Base-by-base conservation (phyloP, 805 yeast species). In the Lachancea meyersii region DNA sequence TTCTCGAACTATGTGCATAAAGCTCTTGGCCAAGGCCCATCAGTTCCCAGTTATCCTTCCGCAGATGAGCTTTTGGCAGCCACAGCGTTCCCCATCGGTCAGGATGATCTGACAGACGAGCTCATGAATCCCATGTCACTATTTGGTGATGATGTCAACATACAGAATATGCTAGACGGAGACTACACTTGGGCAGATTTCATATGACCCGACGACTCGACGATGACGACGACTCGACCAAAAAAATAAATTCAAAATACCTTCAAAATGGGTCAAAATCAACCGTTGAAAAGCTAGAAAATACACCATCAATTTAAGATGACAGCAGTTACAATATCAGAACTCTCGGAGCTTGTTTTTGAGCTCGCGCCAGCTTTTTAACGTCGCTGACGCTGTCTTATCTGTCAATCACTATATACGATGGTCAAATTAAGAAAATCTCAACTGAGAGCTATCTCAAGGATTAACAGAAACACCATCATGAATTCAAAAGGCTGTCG, bases 151-250 rank as follows among this genome's bases (percentile, higher is more conserved):
- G 37, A 40, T 8, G 9, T 32, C 19, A 33, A 32, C 43, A 40
- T 40, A 20, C 43, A 40, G 21, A 40, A 23, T 16, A 33, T 40
- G 38, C 38, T 40, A 10, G 26, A 40, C 17, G 43, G 43, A 5
- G 43, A 40, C 21, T 40, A 40, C 35, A 40, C 38, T 19, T 40
- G 43, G 43, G 16, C 43, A 7, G 43, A 40, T 23, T 38, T 31
- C 16, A 27, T 19, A 18, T 28, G 38, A 35, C 4, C 9, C 14
- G 37, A 34, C 10, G 13, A 6, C 13, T 26, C 13, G 28, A 26
- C 28, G 19, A 31, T 16, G 9, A 19, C 14, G 37, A 34, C 10
- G 13, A 6, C 13, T 26, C 13, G 28, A 26, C 28, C 5, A 20
- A 34, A 34, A 14, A 21, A 30, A 10, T 13, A 30, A 17, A 30